Conservation (phyloP, 805 yeast genomes). For the Lipomyces japonicus region DNA sequence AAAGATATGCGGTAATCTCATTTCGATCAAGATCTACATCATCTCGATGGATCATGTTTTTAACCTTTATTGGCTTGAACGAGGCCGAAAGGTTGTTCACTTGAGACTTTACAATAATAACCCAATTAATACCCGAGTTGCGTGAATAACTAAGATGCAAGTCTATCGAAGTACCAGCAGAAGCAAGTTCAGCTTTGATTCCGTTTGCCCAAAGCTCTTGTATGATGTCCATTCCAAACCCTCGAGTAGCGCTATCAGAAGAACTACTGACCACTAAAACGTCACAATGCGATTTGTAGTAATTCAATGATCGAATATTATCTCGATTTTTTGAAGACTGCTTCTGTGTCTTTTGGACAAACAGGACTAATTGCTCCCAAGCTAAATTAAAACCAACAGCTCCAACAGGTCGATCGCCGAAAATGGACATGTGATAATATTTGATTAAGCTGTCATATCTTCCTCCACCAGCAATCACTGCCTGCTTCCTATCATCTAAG, state of each 20-base stretch:
- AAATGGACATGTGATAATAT: slow-evolving; percentile 57
- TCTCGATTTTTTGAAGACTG: not conserved
- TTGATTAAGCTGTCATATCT: slow-evolving; percentile 75
- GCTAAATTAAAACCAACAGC: slow-evolving; percentile 89
- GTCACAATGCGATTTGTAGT: slow-evolving; percentile 35
- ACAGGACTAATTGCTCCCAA: slow-evolving; percentile 57
- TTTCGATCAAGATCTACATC: slow-evolving; percentile 73
- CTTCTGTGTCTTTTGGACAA: slow-evolving; percentile 22
- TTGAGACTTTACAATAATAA: slow-evolving; percentile 67
- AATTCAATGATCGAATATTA: not conserved
- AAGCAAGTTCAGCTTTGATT: slow-evolving; percentile 67
- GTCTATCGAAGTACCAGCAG: slow-evolving; percentile 50
- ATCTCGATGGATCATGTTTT: slow-evolving; percentile 53
- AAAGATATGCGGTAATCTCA: slow-evolving; percentile 54
- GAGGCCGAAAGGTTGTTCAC: slow-evolving; percentile 42
- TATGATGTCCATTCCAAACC: slow-evolving; percentile 61
- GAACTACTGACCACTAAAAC: slow-evolving; percentile 59
- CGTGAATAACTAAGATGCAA: slow-evolving; percentile 58
- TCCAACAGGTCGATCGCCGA: slow-evolving; percentile 39
- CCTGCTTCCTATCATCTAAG: slow-evolving; percentile 52
- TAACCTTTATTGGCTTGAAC: slow-evolving; percentile 73
- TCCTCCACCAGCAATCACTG: slow-evolving; percentile 84
- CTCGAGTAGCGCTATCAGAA: slow-evolving; percentile 52
- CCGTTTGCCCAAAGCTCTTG: slow-evolving; percentile 68
- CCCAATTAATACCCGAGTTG: slow-evolving; percentile 68